These are phyloP conservation scores for Moesziomyces globuligerus DNA, from an alignment of 1,284 basidiomycete genomes.

Conservation along the genomic window DNA sequence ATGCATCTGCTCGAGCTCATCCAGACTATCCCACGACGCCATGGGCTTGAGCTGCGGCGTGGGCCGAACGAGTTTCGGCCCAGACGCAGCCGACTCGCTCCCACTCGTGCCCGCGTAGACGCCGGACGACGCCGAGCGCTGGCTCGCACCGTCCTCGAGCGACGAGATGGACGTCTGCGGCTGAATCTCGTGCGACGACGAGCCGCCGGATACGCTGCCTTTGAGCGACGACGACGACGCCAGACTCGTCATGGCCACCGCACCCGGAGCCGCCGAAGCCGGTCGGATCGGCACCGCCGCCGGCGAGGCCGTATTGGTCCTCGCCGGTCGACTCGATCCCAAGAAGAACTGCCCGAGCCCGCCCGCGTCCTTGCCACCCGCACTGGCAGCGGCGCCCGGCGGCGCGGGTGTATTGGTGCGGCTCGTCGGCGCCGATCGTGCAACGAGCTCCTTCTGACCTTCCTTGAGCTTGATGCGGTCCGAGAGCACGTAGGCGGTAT, in stretches of 20 bases:
- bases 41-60: slow-evolving; percentile 32
- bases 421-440: slow-evolving; percentile 41
- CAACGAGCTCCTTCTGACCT: slow-evolving; percentile 26
- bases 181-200: slow-evolving; percentile 24
- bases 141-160: slow-evolving; percentile 15
- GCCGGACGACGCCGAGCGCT: slow-evolving; percentile 1
- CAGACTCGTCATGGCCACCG: slow-evolving; percentile 23
- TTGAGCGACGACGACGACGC: slow-evolving; percentile 2
- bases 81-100: slow-evolving; percentile 11
- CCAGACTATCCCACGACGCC: slow-evolving; percentile 41
- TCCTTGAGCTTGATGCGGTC: slow-evolving; percentile 51
- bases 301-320: slow-evolving; percentile 21
- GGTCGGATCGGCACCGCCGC: slow-evolving; percentile 28
- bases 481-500: slow-evolving; percentile 59
- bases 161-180: slow-evolving; percentile 41
- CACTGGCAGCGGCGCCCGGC: neutral
- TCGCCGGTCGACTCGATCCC: slow-evolving; percentile 15
- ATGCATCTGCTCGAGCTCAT: slow-evolving; percentile 35
- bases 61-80: slow-evolving; percentile 30
- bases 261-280: slow-evolving; percentile 28
- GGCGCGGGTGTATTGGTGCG: slow-evolving; percentile 41
- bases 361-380: neutral
- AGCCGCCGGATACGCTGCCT: slow-evolving; percentile 20
- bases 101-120: slow-evolving; percentile 1
- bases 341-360: slow-evolving; percentile 32